phyloP scores from a whole-genome alignment of 768 basidiomycete genomes.

The Suillus placidus region DNA sequence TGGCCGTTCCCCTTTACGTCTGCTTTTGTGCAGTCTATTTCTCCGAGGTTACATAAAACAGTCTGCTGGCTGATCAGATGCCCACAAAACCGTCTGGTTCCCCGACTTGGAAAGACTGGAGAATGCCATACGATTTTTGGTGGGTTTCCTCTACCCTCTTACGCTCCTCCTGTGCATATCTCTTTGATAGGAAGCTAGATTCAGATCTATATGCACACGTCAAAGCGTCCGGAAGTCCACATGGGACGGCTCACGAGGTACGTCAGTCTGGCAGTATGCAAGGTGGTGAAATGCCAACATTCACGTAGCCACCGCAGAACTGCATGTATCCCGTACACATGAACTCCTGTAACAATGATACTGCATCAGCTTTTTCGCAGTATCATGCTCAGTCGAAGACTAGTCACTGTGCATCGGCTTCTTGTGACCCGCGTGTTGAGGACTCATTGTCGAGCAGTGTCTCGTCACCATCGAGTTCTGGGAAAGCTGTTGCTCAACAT shows the following conservation, averaged over 20 bases:
- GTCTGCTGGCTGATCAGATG: background rate
- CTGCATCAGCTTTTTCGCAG: background rate
- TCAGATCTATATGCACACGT: conserved; percentile 1
- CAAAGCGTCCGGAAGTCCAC: background rate
- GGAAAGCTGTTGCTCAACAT: background rate
- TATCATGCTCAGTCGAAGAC: background rate
- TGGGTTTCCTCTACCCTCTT: background rate
- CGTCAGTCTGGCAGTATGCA: background rate
- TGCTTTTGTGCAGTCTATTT: background rate
- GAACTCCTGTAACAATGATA: background rate
- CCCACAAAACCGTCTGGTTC: background rate
- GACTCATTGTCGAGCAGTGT: background rate
- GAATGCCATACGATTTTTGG: background rate
- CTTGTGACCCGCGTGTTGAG: background rate
- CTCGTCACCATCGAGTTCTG: background rate
- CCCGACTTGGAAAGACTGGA: no score
- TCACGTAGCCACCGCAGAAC: background rate
- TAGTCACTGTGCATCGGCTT: background rate
- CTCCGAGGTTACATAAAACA: background rate
- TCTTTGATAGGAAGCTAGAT: background rate
- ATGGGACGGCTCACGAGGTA: background rate
- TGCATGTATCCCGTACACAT: background rate
- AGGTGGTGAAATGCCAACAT: background rate
- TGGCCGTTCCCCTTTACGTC: background rate
- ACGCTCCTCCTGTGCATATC: background rate